Percentiles rank a stretch among this genome's conserved stretches.
Conservation (phyloP, 1,284 basidiomycete species). For the Trametes versicolor region DNA sequence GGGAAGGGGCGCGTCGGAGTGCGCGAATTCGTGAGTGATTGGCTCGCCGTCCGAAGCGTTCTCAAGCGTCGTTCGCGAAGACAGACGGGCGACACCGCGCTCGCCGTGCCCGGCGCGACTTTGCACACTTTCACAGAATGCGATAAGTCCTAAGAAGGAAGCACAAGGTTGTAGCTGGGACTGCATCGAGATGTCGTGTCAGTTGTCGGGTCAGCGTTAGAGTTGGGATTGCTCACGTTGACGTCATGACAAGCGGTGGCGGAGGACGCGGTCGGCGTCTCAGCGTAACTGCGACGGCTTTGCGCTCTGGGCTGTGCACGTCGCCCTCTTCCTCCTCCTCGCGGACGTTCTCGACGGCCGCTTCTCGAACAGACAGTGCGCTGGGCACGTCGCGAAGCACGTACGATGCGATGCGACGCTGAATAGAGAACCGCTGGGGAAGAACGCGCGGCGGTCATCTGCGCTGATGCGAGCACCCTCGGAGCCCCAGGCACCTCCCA, state of each 20-base stretch:
- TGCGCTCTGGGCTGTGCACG: constrained; percentile 11
- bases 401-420: neutral
- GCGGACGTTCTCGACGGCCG: neutral
- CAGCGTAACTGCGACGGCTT: constrained; percentile 22
- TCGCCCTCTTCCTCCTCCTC: neutral
- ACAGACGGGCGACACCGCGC: neutral
- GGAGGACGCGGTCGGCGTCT: neutral
- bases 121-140: neutral
- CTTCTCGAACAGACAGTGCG: neutral
- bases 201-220: neutral
- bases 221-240: neutral
- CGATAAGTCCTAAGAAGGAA: neutral
- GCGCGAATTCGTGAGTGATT: constrained; percentile 9
- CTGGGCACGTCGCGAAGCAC: neutral
- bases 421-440: constrained; percentile 10
- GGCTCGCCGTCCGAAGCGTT: constrained; percentile 19
- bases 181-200: neutral
- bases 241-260: constrained; percentile 1
- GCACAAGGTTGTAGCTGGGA: too few relatives aligned
- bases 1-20: neutral
- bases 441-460: constrained; percentile 1
- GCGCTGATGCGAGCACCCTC: constrained; percentile 11
- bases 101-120: constrained; percentile 1
- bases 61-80: constrained; percentile 3
- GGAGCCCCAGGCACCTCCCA: neutral